Percentiles rank a stretch among this genome's conserved stretches.
These are phyloP conservation scores for Wickerhamiella sergipiensis DNA, from an alignment of 805 yeast genomes.

Conservation along the genomic window DNA sequence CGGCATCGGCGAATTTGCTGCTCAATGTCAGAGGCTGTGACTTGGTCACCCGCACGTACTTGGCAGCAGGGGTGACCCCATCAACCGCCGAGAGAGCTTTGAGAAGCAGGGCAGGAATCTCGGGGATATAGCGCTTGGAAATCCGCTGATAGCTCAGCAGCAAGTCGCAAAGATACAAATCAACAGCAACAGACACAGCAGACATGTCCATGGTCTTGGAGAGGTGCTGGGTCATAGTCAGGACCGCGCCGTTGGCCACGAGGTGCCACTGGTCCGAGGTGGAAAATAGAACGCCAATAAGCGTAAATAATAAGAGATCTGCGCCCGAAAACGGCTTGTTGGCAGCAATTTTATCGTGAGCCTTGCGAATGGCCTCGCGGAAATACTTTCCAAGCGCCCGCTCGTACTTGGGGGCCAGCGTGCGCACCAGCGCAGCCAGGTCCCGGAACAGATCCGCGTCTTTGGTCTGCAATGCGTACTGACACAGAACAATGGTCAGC, in stretches of 20 bases:
- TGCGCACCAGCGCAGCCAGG: conserved; percentile 28
- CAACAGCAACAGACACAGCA: conserved; percentile 37
- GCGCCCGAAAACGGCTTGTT: conserved; percentile 22
- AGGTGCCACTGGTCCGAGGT: conserved; percentile 94
- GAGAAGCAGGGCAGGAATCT: conserved; percentile 42
- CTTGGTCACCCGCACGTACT: conserved; percentile 3
- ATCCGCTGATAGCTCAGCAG: conserved; percentile 61
- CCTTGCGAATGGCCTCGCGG: conserved; percentile 40
- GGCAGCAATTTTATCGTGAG: conserved; percentile 37
- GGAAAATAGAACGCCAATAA: conserved; percentile 71
- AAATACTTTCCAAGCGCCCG: conserved; percentile 47
- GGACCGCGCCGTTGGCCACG: conserved; percentile 70
- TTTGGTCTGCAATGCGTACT: conserved; percentile 31
- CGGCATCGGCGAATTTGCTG: background rate
- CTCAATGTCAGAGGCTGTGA: background rate
- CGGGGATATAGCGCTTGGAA: conserved; percentile 76
- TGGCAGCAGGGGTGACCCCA: conserved; percentile 3
- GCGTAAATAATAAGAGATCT: conserved; percentile 53
- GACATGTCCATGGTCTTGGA: conserved; percentile 35
- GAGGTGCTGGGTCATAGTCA: conserved; percentile 59
- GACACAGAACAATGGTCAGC: conserved; percentile 50
- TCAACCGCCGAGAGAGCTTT: conserved; percentile 5
- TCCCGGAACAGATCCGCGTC: conserved; percentile 22
- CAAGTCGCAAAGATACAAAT: conserved; percentile 52
- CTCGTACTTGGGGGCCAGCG: conserved; percentile 51